Evolutionary conservation across 2,329 filamentous ascomycete species (phyloP).

Genomic region (Pestalotiopsis sp.): DNA sequence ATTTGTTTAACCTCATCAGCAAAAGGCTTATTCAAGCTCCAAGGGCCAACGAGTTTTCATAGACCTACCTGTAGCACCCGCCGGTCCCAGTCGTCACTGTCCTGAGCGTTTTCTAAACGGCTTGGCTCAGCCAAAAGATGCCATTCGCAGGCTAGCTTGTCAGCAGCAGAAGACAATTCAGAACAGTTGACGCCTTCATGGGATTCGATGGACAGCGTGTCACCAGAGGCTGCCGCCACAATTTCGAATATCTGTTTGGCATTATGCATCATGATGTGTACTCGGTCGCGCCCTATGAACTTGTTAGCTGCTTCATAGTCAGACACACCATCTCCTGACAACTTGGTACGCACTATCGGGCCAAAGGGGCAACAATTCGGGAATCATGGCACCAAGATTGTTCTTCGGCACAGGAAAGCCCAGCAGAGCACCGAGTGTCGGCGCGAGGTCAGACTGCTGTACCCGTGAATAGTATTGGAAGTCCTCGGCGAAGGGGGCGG

Average conservation of each 20-base stretch:
- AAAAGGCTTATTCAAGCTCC: background rate
- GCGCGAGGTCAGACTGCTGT: conserved; percentile 94
- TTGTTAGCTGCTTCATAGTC: background rate
- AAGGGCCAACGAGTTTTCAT: background rate
- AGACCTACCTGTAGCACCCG: background rate
- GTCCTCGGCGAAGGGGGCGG: conserved; percentile 63
- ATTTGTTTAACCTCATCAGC: conserved; percentile 15
- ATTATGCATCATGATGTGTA: conserved; percentile 69
- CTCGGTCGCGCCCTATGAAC: conserved; percentile 12
- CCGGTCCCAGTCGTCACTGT: background rate
- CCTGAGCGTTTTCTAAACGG: background rate
- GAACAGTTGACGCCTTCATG: conserved; percentile 25
- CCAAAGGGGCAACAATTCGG: conserved; percentile 81
- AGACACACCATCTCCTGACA: conserved; percentile 15
- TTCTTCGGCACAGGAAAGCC: conserved; percentile 89
- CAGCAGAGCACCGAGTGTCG: conserved; percentile 83
- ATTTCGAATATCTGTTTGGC: conserved; percentile 79
- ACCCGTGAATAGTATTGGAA: conserved; percentile 84
- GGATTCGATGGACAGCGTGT: conserved; percentile 42
- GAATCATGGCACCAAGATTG: conserved; percentile 84
- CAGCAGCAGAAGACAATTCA: conserved; percentile 48
- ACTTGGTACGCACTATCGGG: conserved; percentile 50
- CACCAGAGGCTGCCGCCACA: conserved; percentile 71
- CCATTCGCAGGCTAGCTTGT: conserved; percentile 73
- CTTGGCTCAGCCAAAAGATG: conserved; percentile 31